phyloP scores from a whole-genome alignment of 768 basidiomycete genomes.

The Megacollybia marginata region DNA sequence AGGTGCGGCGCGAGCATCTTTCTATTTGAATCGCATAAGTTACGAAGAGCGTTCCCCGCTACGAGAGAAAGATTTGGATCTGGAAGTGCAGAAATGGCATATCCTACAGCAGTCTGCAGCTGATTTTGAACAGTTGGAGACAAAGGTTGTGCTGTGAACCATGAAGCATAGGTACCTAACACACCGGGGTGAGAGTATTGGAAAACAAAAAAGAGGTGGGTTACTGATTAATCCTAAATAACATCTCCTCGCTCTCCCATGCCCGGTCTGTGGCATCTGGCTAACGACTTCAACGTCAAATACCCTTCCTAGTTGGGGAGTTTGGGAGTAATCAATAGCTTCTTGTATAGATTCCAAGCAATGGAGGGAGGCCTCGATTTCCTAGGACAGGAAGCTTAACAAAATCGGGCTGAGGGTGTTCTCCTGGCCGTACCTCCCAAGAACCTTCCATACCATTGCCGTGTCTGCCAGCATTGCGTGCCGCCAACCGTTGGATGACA shows the following conservation, averaged over 20 bases:
- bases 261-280: slow-evolving; percentile 55
- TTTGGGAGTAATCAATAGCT: slow-evolving; percentile 55
- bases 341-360: slow-evolving; percentile 86
- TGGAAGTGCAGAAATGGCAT: slow-evolving; percentile 63
- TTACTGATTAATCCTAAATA: slow-evolving; percentile 69
- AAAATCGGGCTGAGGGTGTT: background rate
- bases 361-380: slow-evolving; percentile 81
- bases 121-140: slow-evolving; percentile 26
- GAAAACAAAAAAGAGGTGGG: slow-evolving; percentile 9
- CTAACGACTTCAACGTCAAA: slow-evolving; percentile 72
- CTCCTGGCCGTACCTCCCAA: background rate
- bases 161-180: slow-evolving; percentile 68
- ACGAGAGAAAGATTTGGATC: slow-evolving; percentile 58
- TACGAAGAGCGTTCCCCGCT: slow-evolving; percentile 77
- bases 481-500: slow-evolving; percentile 45
- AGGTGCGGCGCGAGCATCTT: slow-evolving; percentile 80
- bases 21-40: slow-evolving; percentile 86
- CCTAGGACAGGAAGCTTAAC: slow-evolving; percentile 31
- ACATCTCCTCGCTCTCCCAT: slow-evolving; percentile 64
- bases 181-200: slow-evolving; percentile 1
- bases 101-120: slow-evolving; percentile 58
- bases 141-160: slow-evolving; percentile 54
- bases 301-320: slow-evolving; percentile 49
- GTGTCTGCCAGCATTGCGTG: slow-evolving; percentile 24
- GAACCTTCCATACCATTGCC: slow-evolving; percentile 65